phyloP scores from a whole-genome alignment of 192 early-diverging fungal species.

The Chytriomyces hyalinus region DNA sequence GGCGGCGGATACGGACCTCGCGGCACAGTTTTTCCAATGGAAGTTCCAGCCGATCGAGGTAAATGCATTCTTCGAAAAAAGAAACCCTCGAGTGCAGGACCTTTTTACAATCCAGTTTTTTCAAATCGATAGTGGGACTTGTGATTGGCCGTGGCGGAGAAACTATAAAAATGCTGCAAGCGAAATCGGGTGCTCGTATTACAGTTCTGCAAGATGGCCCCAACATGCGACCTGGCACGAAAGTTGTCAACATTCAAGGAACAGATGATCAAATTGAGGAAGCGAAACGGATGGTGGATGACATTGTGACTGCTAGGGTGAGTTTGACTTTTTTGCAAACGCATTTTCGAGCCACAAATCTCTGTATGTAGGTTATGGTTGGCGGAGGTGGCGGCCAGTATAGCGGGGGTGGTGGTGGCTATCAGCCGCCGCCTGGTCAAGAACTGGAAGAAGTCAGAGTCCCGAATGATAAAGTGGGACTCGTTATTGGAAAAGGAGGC shows the following conservation, averaged over 20 bases:
- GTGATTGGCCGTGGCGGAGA: slow-evolving; percentile 79
- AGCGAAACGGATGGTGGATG: slow-evolving; percentile 51
- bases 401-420: slow-evolving; percentile 13
- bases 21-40: slow-evolving; percentile 57
- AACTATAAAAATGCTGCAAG: slow-evolving; percentile 79
- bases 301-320: slow-evolving; percentile 26
- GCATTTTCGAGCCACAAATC: neutral
- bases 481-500: slow-evolving; percentile 78
- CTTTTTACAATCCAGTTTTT: slow-evolving; percentile 54
- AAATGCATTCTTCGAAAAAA: neutral
- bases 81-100: slow-evolving; percentile 36
- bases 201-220: slow-evolving; percentile 62
- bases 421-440: neutral
- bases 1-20: slow-evolving; percentile 44
- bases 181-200: slow-evolving; percentile 72
- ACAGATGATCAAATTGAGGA: slow-evolving; percentile 42
- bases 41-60: slow-evolving; percentile 63
- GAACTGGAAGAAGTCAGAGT: slow-evolving; percentile 22
- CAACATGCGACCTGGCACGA: slow-evolving; percentile 38
- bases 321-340: slow-evolving; percentile 23
- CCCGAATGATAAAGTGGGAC: slow-evolving; percentile 64
- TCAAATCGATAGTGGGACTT: slow-evolving; percentile 69
- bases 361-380: slow-evolving; percentile 7
- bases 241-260: slow-evolving; percentile 53
- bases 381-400: neutral